Evolutionary conservation across 2,329 filamentous ascomycete genomes (phyloP).

Genomic region (Camillea tinctor): DNA sequence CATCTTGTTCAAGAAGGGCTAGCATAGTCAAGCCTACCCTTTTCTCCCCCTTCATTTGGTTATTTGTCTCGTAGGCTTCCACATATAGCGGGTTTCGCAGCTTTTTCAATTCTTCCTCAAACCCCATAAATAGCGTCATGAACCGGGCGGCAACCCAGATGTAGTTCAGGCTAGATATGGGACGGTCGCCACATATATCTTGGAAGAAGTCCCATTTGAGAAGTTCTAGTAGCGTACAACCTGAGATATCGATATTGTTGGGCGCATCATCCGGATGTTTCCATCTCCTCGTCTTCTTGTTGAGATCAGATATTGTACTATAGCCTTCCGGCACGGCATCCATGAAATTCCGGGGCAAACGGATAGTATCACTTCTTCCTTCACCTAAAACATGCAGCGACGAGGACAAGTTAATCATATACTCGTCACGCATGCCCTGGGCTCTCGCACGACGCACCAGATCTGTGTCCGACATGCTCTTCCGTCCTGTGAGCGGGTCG

Average conservation of each 20-base stretch:
- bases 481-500: constrained; percentile 31
- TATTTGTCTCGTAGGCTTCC: constrained; percentile 28
- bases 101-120: constrained; percentile 30
- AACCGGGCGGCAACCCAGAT: constrained; percentile 25
- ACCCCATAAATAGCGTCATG: constrained; percentile 22
- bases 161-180: constrained; percentile 37
- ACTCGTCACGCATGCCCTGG: constrained; percentile 15
- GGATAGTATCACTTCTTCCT: too few relatives aligned
- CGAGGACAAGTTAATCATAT: constrained; percentile 3
- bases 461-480: constrained; percentile 28
- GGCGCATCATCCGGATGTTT: neutral
- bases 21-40: constrained; percentile 28
- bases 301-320: constrained; percentile 3
- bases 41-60: constrained; percentile 9
- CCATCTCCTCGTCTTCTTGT: neutral
- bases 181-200: constrained; percentile 31
- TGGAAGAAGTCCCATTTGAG: constrained; percentile 27
- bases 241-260: neutral
- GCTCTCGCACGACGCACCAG: constrained; percentile 27
- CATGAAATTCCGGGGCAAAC: too few relatives aligned
- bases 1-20: constrained; percentile 26
- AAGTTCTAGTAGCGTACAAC: constrained; percentile 19
- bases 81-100: constrained; percentile 30
- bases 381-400: neutral
- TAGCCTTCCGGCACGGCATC: too few relatives aligned